Conservation (phyloP, 306 rosid species). For the Vigna hirtella region DNA sequence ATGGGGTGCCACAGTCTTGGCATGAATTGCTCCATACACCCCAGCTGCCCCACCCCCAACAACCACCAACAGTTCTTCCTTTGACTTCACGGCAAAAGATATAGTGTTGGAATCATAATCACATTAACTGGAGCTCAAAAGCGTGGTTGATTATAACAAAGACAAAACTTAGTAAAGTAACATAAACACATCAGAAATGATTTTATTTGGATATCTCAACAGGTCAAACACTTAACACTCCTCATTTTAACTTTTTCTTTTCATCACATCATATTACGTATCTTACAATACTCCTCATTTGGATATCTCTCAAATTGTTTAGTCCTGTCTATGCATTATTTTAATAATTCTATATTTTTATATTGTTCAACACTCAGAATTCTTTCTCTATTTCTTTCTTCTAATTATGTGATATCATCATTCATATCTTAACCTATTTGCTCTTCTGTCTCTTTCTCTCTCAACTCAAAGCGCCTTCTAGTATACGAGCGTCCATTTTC, state of each 20-base stretch:
- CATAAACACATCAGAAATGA: neutral
- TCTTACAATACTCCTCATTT: neutral
- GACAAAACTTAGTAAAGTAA: neutral
- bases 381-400: neutral
- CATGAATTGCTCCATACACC: conserved; percentile 89
- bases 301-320: neutral
- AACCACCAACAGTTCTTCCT: conserved; percentile 75
- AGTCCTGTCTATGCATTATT: neutral
- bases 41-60: conserved; percentile 99
- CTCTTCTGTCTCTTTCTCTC: neutral
- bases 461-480: neutral
- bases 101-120: neutral
- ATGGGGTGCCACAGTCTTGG: conserved; percentile 79
- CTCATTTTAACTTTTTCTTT: neutral
- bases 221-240: neutral
- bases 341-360: neutral
- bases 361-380: neutral
- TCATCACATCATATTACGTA: neutral
- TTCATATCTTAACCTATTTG: neutral
- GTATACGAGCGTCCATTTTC: neutral
- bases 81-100: conserved; percentile 47
- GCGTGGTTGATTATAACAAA: neutral
- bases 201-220: neutral
- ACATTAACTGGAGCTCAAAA: neutral
- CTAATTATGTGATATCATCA: neutral